These are phyloP conservation scores for Dissophora ornata DNA, from an alignment of 192 early-diverging fungal genomes.

Conservation along the genomic window DNA sequence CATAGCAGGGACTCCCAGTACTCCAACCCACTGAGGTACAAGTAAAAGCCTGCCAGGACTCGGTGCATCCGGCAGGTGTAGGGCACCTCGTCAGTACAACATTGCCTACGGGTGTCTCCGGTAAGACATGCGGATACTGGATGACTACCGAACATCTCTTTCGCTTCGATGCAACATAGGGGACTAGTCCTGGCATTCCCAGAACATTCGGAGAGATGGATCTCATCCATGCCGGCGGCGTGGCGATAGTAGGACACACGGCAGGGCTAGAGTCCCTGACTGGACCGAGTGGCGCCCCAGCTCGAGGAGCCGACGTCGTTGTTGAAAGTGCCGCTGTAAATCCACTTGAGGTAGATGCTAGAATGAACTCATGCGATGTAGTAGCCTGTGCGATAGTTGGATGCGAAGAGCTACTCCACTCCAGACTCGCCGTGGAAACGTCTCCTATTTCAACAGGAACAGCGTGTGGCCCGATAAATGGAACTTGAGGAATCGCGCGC, in stretches of 20 bases:
- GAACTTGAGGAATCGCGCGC: too few species aligned
- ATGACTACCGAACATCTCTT: slow-evolving; percentile 18
- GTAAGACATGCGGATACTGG: slow-evolving; percentile 20
- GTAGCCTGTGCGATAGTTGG: too few species aligned
- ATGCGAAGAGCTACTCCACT: background rate
- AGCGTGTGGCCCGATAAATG: too few species aligned
- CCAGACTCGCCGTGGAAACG: too few species aligned
- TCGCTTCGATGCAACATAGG: slow-evolving; percentile 41
- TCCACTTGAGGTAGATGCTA: too few species aligned
- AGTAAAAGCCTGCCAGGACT: slow-evolving; percentile 34
- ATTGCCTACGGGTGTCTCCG: slow-evolving; percentile 36
- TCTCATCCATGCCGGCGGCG: slow-evolving; percentile 14
- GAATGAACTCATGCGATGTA: too few species aligned
- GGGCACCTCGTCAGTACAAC: slow-evolving; percentile 20
- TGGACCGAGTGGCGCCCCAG: too few species aligned
- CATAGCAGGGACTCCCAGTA: slow-evolving; percentile 30
- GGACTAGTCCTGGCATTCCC: slow-evolving; percentile 25
- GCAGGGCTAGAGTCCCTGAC: too few species aligned
- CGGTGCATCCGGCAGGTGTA: slow-evolving; percentile 8
- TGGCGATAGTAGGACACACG: background rate
- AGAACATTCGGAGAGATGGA: slow-evolving; percentile 7
- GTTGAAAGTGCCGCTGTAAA: too few species aligned
- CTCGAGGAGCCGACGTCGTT: too few species aligned
- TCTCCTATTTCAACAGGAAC: too few species aligned
- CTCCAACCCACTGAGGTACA: slow-evolving; percentile 25